A percentile compares a stretch with the other conserved stretches of the same genome.
Conservation (phyloP, 768 basidiomycete species). For the Kondoa subrosea region DNA sequence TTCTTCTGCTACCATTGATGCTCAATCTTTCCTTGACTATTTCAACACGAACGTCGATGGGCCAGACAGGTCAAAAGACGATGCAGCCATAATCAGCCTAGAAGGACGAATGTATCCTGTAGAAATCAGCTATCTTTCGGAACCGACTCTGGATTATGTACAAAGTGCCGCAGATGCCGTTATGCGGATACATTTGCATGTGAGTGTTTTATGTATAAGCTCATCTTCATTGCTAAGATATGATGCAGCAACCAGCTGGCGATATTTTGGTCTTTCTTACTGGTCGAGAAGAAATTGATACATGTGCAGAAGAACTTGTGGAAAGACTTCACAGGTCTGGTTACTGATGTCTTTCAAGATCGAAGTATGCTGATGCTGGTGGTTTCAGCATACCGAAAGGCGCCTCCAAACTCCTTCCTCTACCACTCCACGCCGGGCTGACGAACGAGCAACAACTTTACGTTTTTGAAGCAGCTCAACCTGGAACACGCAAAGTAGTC, state of each 20-base stretch:
- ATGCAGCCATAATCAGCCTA: conserved; percentile 67
- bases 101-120: conserved; percentile 94
- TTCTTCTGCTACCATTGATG: conserved; percentile 92
- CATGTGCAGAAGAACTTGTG: conserved; percentile 44
- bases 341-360: not conserved
- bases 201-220: conserved; percentile 30
- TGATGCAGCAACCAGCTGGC: conserved; percentile 52
- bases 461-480: conserved; percentile 62
- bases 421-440: conserved; percentile 78
- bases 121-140: conserved; percentile 68
- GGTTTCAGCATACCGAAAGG: conserved; percentile 37
- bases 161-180: conserved; percentile 62
- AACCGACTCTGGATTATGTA: conserved; percentile 65
- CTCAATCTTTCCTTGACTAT: conserved; percentile 69
- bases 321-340: conserved; percentile 14
- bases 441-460: conserved; percentile 70
- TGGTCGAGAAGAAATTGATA: conserved; percentile 89
- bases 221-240: not conserved
- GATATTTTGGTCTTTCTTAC: conserved; percentile 90
- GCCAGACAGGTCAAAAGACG: conserved; percentile 33
- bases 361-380: no score
- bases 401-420: conserved; percentile 44
- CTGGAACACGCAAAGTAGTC: conserved; percentile 69
- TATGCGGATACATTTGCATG: conserved; percentile 61
- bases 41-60: conserved; percentile 46